Evolutionary conservation across 208 protist species (phyloP).

Genomic region (Wallacemonas sp.): DNA sequence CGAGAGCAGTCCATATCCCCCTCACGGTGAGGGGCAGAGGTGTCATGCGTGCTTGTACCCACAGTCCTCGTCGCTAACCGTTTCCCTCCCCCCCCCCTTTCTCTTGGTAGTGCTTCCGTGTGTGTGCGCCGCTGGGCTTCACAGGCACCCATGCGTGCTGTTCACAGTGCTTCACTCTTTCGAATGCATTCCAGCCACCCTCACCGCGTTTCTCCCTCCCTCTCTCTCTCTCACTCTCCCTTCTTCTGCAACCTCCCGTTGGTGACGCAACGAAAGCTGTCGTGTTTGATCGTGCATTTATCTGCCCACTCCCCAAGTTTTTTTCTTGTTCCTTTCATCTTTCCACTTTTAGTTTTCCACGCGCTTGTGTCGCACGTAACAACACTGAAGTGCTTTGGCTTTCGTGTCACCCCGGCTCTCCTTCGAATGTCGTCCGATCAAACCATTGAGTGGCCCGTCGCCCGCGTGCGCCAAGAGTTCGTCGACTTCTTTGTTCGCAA

Average conservation of each 20-base stretch:
- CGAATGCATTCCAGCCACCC: too few relatives aligned
- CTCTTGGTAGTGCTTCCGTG: too few relatives aligned
- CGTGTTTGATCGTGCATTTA: neutral
- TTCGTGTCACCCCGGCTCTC: neutral
- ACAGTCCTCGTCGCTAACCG: too few relatives aligned
- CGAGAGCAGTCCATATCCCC: too few relatives aligned
- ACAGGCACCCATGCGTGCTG: too few relatives aligned
- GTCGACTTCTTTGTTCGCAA: slow-evolving; percentile 94
- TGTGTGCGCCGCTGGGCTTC: too few relatives aligned
- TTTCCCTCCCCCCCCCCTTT: too few relatives aligned
- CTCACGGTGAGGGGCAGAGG: too few relatives aligned
- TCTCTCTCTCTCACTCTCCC: neutral
- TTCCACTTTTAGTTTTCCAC: too few relatives aligned
- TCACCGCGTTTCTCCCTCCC: neutral
- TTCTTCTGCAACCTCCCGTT: neutral
- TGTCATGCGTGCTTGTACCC: too few relatives aligned
- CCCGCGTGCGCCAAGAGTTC: slow-evolving; percentile 92
- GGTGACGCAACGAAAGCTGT: neutral
- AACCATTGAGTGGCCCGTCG: slow-evolving; percentile 69
- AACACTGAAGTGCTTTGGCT: slow-evolving; percentile 10
- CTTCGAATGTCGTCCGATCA: slow-evolving; percentile 14
- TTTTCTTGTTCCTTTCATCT: neutral
- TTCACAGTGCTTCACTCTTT: too few relatives aligned
- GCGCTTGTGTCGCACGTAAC: too few relatives aligned
- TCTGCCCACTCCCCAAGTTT: neutral